Evolutionary conservation across 1,284 basidiomycete genomes (phyloP), one percentile per base, ranked within the genome.

Genomic region (Mycena citricolor): DNA sequence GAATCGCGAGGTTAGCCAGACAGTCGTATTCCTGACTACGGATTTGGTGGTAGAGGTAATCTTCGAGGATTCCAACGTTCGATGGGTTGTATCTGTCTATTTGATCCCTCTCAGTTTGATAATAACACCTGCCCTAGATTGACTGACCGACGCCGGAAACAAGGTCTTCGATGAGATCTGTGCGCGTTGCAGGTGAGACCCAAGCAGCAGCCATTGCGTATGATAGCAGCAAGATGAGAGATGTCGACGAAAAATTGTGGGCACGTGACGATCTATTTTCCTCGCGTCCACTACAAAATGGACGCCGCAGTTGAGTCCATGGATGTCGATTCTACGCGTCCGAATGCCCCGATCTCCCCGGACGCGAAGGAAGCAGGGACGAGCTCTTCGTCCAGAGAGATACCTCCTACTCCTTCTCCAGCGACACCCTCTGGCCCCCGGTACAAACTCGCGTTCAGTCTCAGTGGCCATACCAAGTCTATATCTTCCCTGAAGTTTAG

Each of bases 1-100:
- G 17, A 21, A 44, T 33, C 20, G 39, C 43, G 23, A 94, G 73
- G 68, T 97, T 97, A 39, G 94, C 92, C 31, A 97, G 79, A 57
- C 90, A 87, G 66, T 98, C 94, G 61, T 97, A 97, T 61, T 93
- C 86, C 58, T 86, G 84, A 57, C 81, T 87, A 57, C 90, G 77
- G 56, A 93, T 89, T 69, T 98, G 94, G 62, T 90, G 83, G 61
- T 86, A 89, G 47, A 98, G 82, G 69, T 97, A 97, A 62, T 97
- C 94, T 69, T 97, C 92, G 48, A 98, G 81, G 53, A 94, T 89
- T 31, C 82, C 76, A 49, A 95, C 82, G 67, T 97, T 97, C 47
- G 88, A 87, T 29, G 94, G 94, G 68, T 97, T 97, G 69, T 97
- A 97, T 51, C 94, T 83, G 74, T 97, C 93, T 94, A 56, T 14